These are phyloP conservation scores for Linum tenue DNA, from an alignment of 345 rosid genomes.

Conservation along the genomic window DNA sequence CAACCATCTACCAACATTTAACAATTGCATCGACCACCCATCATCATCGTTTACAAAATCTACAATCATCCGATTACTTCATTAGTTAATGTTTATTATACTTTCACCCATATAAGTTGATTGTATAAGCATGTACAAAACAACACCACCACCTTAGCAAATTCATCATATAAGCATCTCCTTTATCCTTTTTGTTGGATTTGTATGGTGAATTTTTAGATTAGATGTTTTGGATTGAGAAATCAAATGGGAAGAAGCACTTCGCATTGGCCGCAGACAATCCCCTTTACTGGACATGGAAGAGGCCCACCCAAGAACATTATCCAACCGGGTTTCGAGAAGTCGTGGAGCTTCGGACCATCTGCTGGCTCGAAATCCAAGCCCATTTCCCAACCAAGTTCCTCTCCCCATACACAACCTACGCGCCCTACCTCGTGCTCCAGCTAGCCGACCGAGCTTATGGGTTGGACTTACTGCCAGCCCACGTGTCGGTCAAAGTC, in stretches of 20 bases:
- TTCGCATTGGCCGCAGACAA: constrained; percentile 19
- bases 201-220: not conserved
- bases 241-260: constrained; percentile 21
- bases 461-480: constrained; percentile 38
- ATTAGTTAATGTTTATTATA: no score
- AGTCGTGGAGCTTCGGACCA: constrained; percentile 34
- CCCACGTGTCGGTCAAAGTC: constrained; percentile 26
- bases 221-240: constrained; percentile 23
- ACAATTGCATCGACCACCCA: no score
- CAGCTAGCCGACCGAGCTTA: constrained; percentile 28
- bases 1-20: no score
- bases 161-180: no score
- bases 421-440: constrained; percentile 35
- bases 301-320: constrained; percentile 8
- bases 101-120: no score
- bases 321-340: constrained; percentile 28
- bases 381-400: constrained; percentile 22
- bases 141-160: no score
- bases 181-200: not conserved
- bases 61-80: no score
- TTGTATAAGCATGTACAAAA: no score
- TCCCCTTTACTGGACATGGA: constrained; percentile 41
- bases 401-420: constrained; percentile 30
- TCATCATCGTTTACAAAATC: no score
- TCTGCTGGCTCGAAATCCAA: constrained; percentile 36